Evolutionary conservation across 208 protist genomes (phyloP).

Genomic region (Endotrypanum monterogeii): DNA sequence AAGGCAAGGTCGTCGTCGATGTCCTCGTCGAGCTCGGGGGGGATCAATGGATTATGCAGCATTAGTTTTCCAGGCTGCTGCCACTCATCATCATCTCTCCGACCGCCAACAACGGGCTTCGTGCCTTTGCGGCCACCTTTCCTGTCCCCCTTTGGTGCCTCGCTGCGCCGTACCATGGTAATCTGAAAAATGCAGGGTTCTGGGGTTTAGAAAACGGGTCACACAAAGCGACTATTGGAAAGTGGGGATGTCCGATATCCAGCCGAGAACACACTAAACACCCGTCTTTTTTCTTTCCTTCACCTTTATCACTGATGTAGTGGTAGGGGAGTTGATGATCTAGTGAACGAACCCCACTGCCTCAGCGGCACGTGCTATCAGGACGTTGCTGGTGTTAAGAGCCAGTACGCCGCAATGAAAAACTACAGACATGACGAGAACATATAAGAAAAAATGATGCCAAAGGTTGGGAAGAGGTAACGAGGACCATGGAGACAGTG

Average conservation of each 20-base stretch:
- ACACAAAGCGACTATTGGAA: background rate
- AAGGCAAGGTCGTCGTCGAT: slow-evolving; percentile 92
- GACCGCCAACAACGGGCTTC: slow-evolving; percentile 7
- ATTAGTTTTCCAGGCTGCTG: slow-evolving; percentile 72
- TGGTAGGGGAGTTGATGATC: background rate
- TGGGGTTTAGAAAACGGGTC: background rate
- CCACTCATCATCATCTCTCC: slow-evolving; percentile 33
- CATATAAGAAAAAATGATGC: background rate
- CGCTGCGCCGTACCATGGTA: slow-evolving; percentile 21
- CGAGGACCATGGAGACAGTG: background rate
- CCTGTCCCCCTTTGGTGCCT: slow-evolving; percentile 3
- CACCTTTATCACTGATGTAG: background rate
- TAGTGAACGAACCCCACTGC: background rate
- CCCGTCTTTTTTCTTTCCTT: slow-evolving; percentile 4
- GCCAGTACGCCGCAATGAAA: background rate
- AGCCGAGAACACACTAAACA: background rate
- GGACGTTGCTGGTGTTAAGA: background rate
- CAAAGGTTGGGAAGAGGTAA: background rate
- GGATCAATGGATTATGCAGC: slow-evolving; percentile 84
- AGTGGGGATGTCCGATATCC: background rate
- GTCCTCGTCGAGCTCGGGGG: slow-evolving; percentile 86
- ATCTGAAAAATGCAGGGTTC: background rate
- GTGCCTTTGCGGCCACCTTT: slow-evolving; percentile 14
- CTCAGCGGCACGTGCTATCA: background rate
- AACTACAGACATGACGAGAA: background rate